These are phyloP conservation scores for Phytomonas sp. DNA, from an alignment of 208 protist genomes.

Conservation along the genomic window DNA sequence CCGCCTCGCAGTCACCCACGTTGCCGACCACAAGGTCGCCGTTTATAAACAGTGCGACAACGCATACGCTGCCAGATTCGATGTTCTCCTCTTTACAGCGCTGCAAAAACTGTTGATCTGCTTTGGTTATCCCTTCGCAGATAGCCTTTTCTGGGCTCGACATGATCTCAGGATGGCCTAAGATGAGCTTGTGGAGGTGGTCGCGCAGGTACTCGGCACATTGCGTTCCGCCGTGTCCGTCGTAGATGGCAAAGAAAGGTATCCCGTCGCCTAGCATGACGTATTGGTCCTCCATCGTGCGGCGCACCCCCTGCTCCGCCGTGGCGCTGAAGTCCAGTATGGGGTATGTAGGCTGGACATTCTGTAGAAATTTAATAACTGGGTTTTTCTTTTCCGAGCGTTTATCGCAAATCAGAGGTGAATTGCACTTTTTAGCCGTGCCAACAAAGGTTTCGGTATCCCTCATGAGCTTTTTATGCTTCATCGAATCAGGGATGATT, in stretches of 20 bases:
- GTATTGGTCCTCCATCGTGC: slow-evolving; percentile 88
- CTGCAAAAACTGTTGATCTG: slow-evolving; percentile 56
- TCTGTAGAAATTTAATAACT: background rate
- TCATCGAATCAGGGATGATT: background rate
- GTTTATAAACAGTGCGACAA: slow-evolving; percentile 74
- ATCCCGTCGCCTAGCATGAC: slow-evolving; percentile 71
- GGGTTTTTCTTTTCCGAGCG: background rate
- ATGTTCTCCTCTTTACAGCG: slow-evolving; percentile 62
- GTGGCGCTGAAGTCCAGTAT: slow-evolving; percentile 25
- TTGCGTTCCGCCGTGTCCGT: slow-evolving; percentile 83
- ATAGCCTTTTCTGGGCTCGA: slow-evolving; percentile 65
- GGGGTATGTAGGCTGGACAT: background rate
- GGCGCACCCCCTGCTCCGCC: slow-evolving; percentile 70
- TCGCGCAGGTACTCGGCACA: slow-evolving; percentile 80
- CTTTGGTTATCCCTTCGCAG: slow-evolving; percentile 72
- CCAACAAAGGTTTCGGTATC: background rate
- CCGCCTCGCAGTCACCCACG: slow-evolving; percentile 82
- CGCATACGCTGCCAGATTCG: slow-evolving; percentile 81
- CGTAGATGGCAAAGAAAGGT: slow-evolving; percentile 86
- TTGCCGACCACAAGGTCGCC: slow-evolving; percentile 81
- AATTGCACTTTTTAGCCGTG: background rate
- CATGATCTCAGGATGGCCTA: slow-evolving; percentile 50
- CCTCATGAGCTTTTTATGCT: background rate
- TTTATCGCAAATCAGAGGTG: background rate
- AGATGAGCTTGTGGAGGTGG: slow-evolving; percentile 63